Evolutionary conservation across 2,329 filamentous ascomycete species (phyloP), one percentile per base, ranked within the genome.

Genomic region (Colletotrichum endophyticum): DNA sequence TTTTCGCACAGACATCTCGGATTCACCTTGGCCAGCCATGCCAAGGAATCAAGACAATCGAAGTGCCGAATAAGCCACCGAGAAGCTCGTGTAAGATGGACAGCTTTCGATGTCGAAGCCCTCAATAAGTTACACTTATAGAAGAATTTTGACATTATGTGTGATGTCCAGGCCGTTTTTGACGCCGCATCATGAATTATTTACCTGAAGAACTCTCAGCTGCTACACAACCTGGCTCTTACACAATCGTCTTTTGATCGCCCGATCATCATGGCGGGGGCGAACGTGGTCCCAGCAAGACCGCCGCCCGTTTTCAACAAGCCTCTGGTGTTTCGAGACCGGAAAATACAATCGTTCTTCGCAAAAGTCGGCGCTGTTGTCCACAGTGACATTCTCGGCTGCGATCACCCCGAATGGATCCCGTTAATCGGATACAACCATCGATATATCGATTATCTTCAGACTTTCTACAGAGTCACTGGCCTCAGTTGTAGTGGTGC

Each of bases 111-210:
- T 49, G 11, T 7, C n/a, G 19, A 22, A 49, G n/a, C 19, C 44
- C 44, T 49, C 5, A 12, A 49, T 49, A 22, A 49, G 1, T 8
- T 49, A 49, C 19, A n/a, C 16, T 2, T 44, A 39, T 11, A 13
- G n/a, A 22, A 7, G 0, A 12, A 22, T 13, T n/a, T 22, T 0
- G 44, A 4, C 11, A 22, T 19, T 4, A 0, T 22, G 1, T 13
- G 5, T 22, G 5, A 5, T n/a, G 19, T 12, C 3, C 9, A 49
- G 44, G n/a, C 19, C 9, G 19, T 22, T 7, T 12, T 7, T 22
- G 44, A 44, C 39, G 39, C 39, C 39, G 2, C 16, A 44, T 44
- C 39, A 44, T 11, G 39, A 11, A n/a, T 0, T 11, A 0, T n/a
- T n/a, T 44, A 5, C 39, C 11, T 49, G 1, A 49, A 7, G 5